Evolutionary conservation across 495 filamentous ascomycete genomes (phyloP), one percentile per base, ranked within the genome.

Genomic region (Penicillium pancosmium): DNA sequence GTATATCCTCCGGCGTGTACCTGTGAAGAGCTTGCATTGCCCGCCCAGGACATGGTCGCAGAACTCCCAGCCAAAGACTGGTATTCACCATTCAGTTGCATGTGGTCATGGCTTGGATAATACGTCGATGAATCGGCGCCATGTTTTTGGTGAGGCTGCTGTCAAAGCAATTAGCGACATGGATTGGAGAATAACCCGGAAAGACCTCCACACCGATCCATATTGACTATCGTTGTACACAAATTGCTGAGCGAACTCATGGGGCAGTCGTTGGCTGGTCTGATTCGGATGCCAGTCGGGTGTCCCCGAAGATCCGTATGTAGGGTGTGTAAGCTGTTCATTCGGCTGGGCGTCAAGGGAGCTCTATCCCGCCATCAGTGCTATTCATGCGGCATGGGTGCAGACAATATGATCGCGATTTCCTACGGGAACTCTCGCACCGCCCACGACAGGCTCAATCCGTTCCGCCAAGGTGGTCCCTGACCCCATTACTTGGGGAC

Each of bases 311-410:
- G 56, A 36, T 7, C 59, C 63, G 47, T 66, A 59, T 19, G 51
- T 56, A 19, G 63, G 13, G 19, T 54, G 54, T 15, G 51, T 59
- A 18, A 48, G 35, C 46, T 61, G 59, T 44, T 43, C 57, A 62
- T 66, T 63, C 27, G 66, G 47, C 34, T 62, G 63, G 25, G 70
- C 52, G 53, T 65, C 51, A 41, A 69, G 54, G 23, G 69, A 62
- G 62, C 61, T 71, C 72, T 74, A 71, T 58, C 55, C 63, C 56
- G 57, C 64, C 61, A 68, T 74, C 68, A 74, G 71, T 65, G 61
- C 59, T 61, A 63, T 40, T 63, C 56, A 58, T 59, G 33, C 44
- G 65, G 65, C 31, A 50, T 36, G 57, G 52, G 40, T 54, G 63
- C 53, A 62, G 57, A 66, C 55, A 59, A 57, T 56, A 67, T 67